Evolutionary conservation across 2,329 filamentous ascomycete species (phyloP).

Genomic region (Cladosporium austrohemisphaericum): DNA sequence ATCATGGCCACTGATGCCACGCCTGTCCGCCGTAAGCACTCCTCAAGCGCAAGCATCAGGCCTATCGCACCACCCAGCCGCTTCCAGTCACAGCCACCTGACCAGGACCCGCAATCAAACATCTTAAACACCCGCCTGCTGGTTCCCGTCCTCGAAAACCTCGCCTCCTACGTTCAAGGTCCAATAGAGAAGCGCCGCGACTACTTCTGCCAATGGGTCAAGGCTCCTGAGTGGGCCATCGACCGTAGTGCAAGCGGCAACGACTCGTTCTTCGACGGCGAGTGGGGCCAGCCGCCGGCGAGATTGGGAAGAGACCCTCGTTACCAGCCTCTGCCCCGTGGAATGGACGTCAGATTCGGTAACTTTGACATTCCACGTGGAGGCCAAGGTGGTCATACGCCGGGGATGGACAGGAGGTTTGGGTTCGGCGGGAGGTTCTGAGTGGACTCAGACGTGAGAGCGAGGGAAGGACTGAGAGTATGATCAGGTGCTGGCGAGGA

Average conservation of each 20-base stretch:
- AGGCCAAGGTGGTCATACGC: slow-evolving; percentile 10
- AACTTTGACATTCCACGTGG: slow-evolving; percentile 5
- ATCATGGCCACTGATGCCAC: slow-evolving; percentile 20
- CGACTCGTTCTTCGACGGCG: slow-evolving; percentile 40
- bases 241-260: slow-evolving; percentile 37
- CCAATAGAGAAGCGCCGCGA: slow-evolving; percentile 31
- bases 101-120: slow-evolving; percentile 10
- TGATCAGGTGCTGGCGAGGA: too few species aligned
- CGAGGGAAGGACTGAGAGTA: neutral
- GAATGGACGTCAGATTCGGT: slow-evolving; percentile 19
- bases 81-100: neutral
- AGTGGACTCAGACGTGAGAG: neutral
- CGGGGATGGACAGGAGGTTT: slow-evolving; percentile 12
- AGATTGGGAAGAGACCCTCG: slow-evolving; percentile 36
- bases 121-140: slow-evolving; percentile 29
- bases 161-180: slow-evolving; percentile 40
- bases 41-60: neutral
- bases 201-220: slow-evolving; percentile 41
- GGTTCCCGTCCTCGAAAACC: slow-evolving; percentile 41
- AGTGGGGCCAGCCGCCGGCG: slow-evolving; percentile 36
- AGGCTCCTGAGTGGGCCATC: slow-evolving; percentile 37
- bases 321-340: slow-evolving; percentile 28
- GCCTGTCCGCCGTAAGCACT: slow-evolving; percentile 7
- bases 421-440: slow-evolving; percentile 12
- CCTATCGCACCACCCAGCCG: neutral